phyloP scores from a whole-genome alignment of 306 rosid genomes.

The Neltuma alba region DNA sequence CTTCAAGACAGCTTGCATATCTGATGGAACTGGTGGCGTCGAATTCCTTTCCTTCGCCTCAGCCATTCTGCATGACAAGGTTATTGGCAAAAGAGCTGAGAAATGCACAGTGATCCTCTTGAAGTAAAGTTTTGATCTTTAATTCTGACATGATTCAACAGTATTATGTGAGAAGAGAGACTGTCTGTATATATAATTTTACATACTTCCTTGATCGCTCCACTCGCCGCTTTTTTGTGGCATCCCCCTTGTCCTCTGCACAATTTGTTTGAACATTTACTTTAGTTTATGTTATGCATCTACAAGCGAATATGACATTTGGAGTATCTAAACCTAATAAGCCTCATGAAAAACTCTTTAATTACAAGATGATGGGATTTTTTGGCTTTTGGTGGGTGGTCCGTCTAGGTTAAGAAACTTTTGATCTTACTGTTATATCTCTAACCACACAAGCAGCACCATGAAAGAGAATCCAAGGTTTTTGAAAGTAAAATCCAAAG shows the following conservation, averaged over 20 bases:
- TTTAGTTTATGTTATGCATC: neutral
- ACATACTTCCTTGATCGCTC: conserved; percentile 93
- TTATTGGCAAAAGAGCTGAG: neutral
- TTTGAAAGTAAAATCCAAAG: neutral
- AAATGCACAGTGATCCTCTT: neutral
- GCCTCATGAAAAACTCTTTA: neutral
- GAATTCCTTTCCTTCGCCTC: conserved; percentile 93
- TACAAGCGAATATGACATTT: neutral
- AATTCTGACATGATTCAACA: neutral
- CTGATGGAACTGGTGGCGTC: conserved; percentile 82
- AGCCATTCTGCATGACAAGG: conserved; percentile 74
- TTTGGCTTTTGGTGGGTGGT: neutral
- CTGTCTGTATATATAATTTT: conserved; percentile 20
- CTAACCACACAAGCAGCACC: neutral
- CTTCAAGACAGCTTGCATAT: conserved; percentile 81
- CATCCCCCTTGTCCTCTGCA: conserved; percentile 84
- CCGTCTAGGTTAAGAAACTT: neutral
- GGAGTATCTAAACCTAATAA: neutral
- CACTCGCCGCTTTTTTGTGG: conserved; percentile 92
- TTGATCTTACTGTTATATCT: neutral
- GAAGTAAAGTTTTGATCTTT: neutral
- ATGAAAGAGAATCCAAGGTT: neutral
- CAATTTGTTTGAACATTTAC: conserved; percentile 26
- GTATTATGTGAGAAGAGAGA: conserved; percentile 8
- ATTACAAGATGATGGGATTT: neutral